phyloP scores from a whole-genome alignment of 2,329 filamentous ascomycete species.

The Fonsecaea pedrosoi region DNA sequence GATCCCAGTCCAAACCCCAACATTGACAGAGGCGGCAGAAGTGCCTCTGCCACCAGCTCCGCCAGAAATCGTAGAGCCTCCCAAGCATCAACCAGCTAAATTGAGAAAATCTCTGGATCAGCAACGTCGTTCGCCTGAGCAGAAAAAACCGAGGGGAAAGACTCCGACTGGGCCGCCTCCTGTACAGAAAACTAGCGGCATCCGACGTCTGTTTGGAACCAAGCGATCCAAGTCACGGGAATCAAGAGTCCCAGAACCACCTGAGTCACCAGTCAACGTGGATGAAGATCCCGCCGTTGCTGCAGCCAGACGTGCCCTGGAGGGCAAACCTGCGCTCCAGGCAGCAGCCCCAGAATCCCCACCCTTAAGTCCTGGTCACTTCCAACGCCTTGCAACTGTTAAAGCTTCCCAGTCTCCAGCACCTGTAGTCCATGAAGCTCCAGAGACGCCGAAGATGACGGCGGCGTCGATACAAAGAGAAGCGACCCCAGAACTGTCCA shows the following conservation, averaged over 20 bases:
- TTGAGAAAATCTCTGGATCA: slow-evolving; percentile 35
- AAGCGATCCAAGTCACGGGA: slow-evolving; percentile 34
- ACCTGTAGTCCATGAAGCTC: slow-evolving; percentile 11
- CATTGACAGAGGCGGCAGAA: slow-evolving; percentile 45
- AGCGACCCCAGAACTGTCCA: slow-evolving; percentile 40
- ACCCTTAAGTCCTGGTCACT: slow-evolving; percentile 38
- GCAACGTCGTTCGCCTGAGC: slow-evolving; percentile 26
- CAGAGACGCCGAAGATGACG: slow-evolving; percentile 9
- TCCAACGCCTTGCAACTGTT: slow-evolving; percentile 30
- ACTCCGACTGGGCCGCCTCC: slow-evolving; percentile 33
- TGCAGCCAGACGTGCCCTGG: slow-evolving; percentile 40
- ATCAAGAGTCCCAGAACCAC: slow-evolving; percentile 16
- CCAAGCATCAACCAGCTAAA: slow-evolving; percentile 30
- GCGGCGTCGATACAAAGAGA: slow-evolving; percentile 34
- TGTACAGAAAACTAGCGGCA: slow-evolving; percentile 34
- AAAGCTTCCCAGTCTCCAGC: slow-evolving; percentile 12
- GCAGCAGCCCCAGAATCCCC: slow-evolving; percentile 33
- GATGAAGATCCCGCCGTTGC: slow-evolving; percentile 37
- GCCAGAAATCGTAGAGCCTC: slow-evolving; percentile 22
- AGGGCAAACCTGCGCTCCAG: slow-evolving; percentile 37
- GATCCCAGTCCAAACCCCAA: slow-evolving; percentile 33
- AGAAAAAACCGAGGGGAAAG: slow-evolving; percentile 31
- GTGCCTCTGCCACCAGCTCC: slow-evolving; percentile 44
- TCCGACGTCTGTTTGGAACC: slow-evolving; percentile 39
- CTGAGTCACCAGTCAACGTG: slow-evolving; percentile 21